These are phyloP conservation scores for Rhodotorula sp. DNA, from an alignment of 1,284 basidiomycete species.

Conservation along the genomic window DNA sequence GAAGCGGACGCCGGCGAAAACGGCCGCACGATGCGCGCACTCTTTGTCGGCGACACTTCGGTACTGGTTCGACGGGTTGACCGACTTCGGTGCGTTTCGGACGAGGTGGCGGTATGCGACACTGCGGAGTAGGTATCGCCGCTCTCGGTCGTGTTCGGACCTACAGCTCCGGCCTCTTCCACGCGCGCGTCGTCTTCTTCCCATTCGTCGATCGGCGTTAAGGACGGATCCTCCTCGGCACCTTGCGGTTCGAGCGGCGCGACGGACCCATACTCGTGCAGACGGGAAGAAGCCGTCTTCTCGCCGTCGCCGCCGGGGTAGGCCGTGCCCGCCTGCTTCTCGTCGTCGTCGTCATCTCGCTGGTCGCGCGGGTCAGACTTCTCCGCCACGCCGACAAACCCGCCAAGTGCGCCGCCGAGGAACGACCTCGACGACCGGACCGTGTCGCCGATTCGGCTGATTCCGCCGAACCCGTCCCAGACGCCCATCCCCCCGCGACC, in stretches of 20 bases:
- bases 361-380: not conserved
- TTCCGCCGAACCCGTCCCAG: slow-evolving; percentile 26
- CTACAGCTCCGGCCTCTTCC: not conserved
- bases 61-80: slow-evolving; percentile 9
- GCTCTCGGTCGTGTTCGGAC: slow-evolving; percentile 15
- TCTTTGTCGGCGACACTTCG: slow-evolving; percentile 4
- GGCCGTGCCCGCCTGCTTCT: not conserved
- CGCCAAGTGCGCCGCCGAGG: slow-evolving; percentile 30
- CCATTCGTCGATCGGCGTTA: slow-evolving; percentile 27
- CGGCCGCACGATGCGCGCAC: slow-evolving; percentile 12
- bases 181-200: slow-evolving; percentile 15
- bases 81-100: slow-evolving; percentile 9
- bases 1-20: slow-evolving; percentile 16
- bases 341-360: not conserved
- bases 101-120: slow-evolving; percentile 4
- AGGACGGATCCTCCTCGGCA: not conserved
- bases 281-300: not conserved
- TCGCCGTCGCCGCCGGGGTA: not conserved
- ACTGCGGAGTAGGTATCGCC: slow-evolving; percentile 16
- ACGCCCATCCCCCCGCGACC: slow-evolving; percentile 25
- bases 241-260: not conserved
- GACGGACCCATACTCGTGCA: not conserved
- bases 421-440: slow-evolving; percentile 19
- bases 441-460: not conserved
- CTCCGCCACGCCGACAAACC: slow-evolving; percentile 15